Evolutionary conservation across 1,139 yeast genomes (phyloP).

Genomic region (Groenewaldozyma sp.): DNA sequence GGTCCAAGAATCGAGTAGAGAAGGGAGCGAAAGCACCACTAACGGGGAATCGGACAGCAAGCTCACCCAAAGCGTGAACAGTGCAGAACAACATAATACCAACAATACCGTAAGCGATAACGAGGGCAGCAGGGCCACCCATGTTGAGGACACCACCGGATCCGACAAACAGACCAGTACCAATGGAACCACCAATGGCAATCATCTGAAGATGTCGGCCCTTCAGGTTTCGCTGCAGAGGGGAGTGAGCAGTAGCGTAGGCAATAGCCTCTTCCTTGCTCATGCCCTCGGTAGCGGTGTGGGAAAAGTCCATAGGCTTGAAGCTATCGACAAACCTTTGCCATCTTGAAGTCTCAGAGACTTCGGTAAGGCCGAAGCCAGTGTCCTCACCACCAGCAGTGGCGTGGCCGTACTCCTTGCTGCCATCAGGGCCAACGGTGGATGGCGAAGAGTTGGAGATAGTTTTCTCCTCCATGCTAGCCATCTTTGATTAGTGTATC

Average conservation of each 20-base stretch:
- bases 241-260: conserved; percentile 45
- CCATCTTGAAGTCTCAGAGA: conserved; percentile 10
- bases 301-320: conserved; percentile 19
- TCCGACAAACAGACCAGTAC: conserved; percentile 67
- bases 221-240: conserved; percentile 55
- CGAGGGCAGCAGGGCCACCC: conserved; percentile 62
- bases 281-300: conserved; percentile 24
- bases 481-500: too few relatives aligned
- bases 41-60: conserved; percentile 54
- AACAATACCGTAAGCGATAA: conserved; percentile 43
- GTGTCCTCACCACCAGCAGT: neutral
- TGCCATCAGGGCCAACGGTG: too few relatives aligned
- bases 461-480: too few relatives aligned
- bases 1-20: conserved; percentile 49
- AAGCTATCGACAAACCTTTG: conserved; percentile 22
- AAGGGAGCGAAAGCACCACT: conserved; percentile 51
- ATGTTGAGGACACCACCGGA: conserved; percentile 46
- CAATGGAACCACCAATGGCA: conserved; percentile 84
- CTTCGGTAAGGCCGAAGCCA: neutral
- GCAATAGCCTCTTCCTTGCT: conserved; percentile 20
- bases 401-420: too few relatives aligned
- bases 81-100: conserved; percentile 43
- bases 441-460: too few relatives aligned
- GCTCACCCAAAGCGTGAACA: conserved; percentile 54
- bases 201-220: conserved; percentile 69